These are phyloP conservation scores for Psilocybe tampanensis DNA, from an alignment of 768 basidiomycete genomes.

Conservation along the genomic window DNA sequence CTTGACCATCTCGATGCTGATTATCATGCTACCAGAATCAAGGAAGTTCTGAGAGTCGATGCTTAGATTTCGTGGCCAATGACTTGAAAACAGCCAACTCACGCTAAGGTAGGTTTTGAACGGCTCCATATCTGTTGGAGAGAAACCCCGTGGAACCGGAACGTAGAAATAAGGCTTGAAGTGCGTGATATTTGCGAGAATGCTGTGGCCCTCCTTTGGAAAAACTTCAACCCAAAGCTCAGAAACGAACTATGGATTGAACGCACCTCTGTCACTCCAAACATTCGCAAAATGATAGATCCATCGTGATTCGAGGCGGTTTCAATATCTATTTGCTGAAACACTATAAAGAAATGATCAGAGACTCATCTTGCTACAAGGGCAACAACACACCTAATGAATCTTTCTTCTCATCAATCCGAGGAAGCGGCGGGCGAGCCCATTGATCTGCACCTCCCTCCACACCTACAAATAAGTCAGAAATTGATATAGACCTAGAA, in stretches of 20 bases:
- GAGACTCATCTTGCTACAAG: not conserved
- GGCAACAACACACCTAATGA: conserved; percentile 56
- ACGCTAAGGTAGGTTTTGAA: conserved; percentile 80
- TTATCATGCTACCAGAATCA: conserved; percentile 40
- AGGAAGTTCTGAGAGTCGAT: conserved; percentile 29
- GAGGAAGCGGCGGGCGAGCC: conserved; percentile 61
- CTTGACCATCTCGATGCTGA: conserved; percentile 57
- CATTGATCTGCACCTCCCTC: conserved; percentile 82
- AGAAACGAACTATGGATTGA: not conserved
- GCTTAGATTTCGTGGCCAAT: not conserved
- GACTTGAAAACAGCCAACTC: conserved; percentile 22
- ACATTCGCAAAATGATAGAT: conserved; percentile 64
- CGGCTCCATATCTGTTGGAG: conserved; percentile 60
- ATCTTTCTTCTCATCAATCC: conserved; percentile 62
- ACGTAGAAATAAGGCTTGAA: conserved; percentile 96
- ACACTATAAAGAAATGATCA: conserved; percentile 51
- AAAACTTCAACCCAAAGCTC: not conserved
- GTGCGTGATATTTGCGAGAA: conserved; percentile 78
- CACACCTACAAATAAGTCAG: conserved; percentile 47
- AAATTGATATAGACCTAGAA: not conserved
- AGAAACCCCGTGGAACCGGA: conserved; percentile 83
- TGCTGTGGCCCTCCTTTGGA: conserved; percentile 80
- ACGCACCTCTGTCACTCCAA: conserved; percentile 85
- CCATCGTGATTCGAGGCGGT: conserved; percentile 50
- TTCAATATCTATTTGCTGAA: conserved; percentile 97